Percentiles rank a stretch among this genome's conserved stretches.
Conservation (phyloP, 768 basidiomycete species). For the Rhizopogon roseolus region DNA sequence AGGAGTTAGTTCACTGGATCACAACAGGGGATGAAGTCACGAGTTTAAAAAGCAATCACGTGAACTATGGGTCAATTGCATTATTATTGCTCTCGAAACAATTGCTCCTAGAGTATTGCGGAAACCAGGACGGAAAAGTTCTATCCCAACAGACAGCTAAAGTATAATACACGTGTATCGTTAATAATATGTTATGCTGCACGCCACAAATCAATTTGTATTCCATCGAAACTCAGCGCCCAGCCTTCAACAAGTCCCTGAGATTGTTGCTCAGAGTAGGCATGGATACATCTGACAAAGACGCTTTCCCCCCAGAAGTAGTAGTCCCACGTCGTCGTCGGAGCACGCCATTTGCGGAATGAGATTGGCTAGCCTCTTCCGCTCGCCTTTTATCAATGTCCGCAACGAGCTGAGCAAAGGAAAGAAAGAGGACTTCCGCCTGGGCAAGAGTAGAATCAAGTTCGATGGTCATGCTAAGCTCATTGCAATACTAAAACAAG, state of each 20-base stretch:
- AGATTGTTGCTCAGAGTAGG: slow-evolving; percentile 59
- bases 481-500: slow-evolving; percentile 73
- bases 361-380: slow-evolving; percentile 36
- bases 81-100: too few relatives aligned
- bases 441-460: slow-evolving; percentile 93
- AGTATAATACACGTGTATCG: not conserved
- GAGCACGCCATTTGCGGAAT: slow-evolving; percentile 20
- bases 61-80: too few relatives aligned
- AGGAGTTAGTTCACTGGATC: not conserved
- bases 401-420: slow-evolving; percentile 82
- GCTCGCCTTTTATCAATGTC: slow-evolving; percentile 81
- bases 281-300: slow-evolving; percentile 29
- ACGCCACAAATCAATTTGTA: not conserved
- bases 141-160: too few relatives aligned
- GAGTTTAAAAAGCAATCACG: too few relatives aligned
- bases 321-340: slow-evolving; percentile 31
- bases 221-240: slow-evolving; percentile 21
- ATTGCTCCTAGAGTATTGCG: too few relatives aligned
- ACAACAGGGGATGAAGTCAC: too few relatives aligned
- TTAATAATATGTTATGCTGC: not conserved
- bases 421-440: slow-evolving; percentile 94
- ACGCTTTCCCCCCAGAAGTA: not conserved
- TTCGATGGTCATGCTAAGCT: slow-evolving; percentile 95
- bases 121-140: not conserved
- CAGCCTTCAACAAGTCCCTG: slow-evolving; percentile 51